phyloP scores from a whole-genome alignment of 2,329 filamentous ascomycete species.

The Didymella pinodella region DNA sequence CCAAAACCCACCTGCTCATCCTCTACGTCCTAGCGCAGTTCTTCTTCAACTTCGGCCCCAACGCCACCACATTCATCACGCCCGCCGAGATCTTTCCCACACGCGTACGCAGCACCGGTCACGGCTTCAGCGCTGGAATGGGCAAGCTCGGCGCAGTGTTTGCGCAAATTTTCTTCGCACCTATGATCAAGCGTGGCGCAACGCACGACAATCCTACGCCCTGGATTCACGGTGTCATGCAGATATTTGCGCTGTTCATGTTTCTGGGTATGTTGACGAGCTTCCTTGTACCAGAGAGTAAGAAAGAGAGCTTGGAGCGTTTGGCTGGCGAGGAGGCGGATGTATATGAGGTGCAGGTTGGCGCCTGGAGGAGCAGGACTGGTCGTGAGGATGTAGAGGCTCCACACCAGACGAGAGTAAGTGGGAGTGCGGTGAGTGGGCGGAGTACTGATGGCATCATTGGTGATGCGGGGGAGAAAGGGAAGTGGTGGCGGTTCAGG shows the following conservation, averaged over 20 bases:
- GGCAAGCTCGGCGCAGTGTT: constrained; percentile 61
- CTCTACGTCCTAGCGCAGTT: constrained; percentile 59
- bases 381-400: constrained; percentile 12
- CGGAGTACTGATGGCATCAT: constrained; percentile 22
- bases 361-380: constrained; percentile 48
- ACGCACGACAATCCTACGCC: constrained; percentile 61
- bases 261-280: constrained; percentile 72
- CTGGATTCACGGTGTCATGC: constrained; percentile 76
- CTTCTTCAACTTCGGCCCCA: constrained; percentile 64
- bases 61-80: constrained; percentile 61
- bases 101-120: constrained; percentile 57
- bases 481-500: constrained; percentile 34
- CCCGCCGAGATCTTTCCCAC: constrained; percentile 63
- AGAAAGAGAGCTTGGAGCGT: constrained; percentile 75
- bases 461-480: constrained; percentile 26
- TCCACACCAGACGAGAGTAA: constrained; percentile 14
- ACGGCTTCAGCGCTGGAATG: constrained; percentile 59
- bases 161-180: constrained; percentile 59
- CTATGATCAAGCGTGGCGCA: constrained; percentile 63
- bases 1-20: constrained; percentile 53
- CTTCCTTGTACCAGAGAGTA: constrained; percentile 79
- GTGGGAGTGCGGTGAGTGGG: constrained; percentile 25
- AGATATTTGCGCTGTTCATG: constrained; percentile 85
- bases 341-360: constrained; percentile 53
- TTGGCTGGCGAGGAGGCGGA: constrained; percentile 71